Evolutionary conservation across 2,329 filamentous ascomycete species (phyloP).

Genomic region (Waltergamsia citrina): DNA sequence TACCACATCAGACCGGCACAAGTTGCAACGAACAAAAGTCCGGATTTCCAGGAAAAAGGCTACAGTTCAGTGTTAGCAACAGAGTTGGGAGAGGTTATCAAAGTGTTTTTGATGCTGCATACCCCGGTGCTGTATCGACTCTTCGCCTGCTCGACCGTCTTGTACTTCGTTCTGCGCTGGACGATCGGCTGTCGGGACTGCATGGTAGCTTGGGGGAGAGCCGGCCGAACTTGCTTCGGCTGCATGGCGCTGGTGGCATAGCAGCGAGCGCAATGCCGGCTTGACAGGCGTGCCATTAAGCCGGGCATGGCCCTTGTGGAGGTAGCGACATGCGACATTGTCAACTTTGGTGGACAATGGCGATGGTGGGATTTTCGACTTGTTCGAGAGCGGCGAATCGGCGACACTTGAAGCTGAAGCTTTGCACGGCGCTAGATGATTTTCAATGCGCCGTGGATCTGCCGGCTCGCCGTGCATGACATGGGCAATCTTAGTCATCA

Average conservation of each 20-base stretch:
- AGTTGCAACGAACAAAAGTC: constrained; percentile 72
- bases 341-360: neutral
- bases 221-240: constrained; percentile 23
- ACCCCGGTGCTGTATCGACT: constrained; percentile 48
- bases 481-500: no score
- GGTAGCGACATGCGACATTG: constrained; percentile 29
- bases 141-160: constrained; percentile 50
- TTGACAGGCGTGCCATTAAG: constrained; percentile 17
- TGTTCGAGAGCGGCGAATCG: neutral
- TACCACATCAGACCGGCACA: constrained; percentile 76
- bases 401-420: no score
- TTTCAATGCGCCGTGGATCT: no score
- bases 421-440: no score
- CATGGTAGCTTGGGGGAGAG: constrained; percentile 16
- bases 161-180: constrained; percentile 31
- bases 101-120: constrained; percentile 15
- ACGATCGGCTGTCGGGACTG: constrained; percentile 22
- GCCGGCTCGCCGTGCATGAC: no score
- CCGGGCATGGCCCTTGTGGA: constrained; percentile 24
- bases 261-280: constrained; percentile 31
- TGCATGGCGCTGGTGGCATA: constrained; percentile 25
- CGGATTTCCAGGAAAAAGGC: constrained; percentile 93
- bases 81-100: no score
- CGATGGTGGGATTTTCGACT: neutral
- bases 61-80: no score